Evolutionary conservation across 305 asterid genomes (phyloP), one percentile per base, ranked within the genome.

Genomic region (Striga hermonthica): DNA sequence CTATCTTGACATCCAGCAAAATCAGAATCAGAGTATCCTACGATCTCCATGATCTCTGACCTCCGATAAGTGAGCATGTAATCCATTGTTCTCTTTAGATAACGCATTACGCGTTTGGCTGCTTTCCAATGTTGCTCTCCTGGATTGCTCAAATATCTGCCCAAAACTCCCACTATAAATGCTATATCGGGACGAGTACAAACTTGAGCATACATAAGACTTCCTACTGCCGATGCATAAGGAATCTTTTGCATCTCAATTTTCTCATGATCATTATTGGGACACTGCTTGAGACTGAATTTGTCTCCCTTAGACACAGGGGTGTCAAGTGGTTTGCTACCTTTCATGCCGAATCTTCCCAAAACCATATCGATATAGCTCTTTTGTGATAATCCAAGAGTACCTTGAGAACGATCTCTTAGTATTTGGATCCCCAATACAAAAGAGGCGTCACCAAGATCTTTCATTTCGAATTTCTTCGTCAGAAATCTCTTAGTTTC

Each of bases 171-270:
- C 4, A 63, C 47, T 16, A 66, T 54, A 15, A 38, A 54, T 7
- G 44, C 56, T 0, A 54, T 3, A n/a, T 66, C 63, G 2, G 55
- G 53, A 13, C 40, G 53, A 15, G 63, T 55, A 28, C 63, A 66
- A 0, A 55, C 62, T 10, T 54, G 62, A 37, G 62, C 55, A 41
- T 66, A 66, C 70, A 66, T 66, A 0, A 66, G 39, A 55, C 70
- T 66, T 6, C 45, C 62, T 0, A 66, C 44, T 0, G 15, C 55
- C 9, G 35, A 65, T 0, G 43, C 62, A 54, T 40, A 65, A 0
- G 43, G 31, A 38, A 36, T 11, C 38, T 53, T 37, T 4, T 65
- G 3, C 61, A 65, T 65, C 15, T 3, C 15, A 10, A 4, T 34
- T 15, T 4, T 39, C 4, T 65, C 54, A 53, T 15, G 3, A 35